A percentile compares a stretch with the other conserved stretches of the same genome.
Conservation (phyloP, 192 early-diverging fungal species). For the Mortierella alpina region DNA sequence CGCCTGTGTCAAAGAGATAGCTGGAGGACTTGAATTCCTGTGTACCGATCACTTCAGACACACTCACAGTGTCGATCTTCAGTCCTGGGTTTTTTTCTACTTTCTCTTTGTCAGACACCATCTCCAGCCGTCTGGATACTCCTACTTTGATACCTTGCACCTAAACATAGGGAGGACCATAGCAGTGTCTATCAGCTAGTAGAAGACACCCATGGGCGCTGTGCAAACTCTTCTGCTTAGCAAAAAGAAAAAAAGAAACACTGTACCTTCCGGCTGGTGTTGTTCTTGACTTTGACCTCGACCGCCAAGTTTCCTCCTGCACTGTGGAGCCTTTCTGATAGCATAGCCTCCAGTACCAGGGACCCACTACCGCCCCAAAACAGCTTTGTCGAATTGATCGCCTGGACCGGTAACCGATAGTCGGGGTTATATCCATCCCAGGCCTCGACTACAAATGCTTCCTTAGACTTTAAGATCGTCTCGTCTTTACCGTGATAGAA, state of each 20-base stretch:
- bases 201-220: no score
- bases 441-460: conserved; percentile 70
- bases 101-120: conserved; percentile 60
- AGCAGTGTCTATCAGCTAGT: no score
- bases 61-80: conserved; percentile 58
- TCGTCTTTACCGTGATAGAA: conserved; percentile 65
- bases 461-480: conserved; percentile 65
- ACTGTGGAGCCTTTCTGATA: conserved; percentile 47
- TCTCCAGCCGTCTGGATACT: conserved; percentile 56
- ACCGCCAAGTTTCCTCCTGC: conserved; percentile 58
- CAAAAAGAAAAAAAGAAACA: neutral
- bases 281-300: conserved; percentile 59
- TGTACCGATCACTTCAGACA: conserved; percentile 51
- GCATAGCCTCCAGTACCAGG: conserved; percentile 45
- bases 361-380: conserved; percentile 57
- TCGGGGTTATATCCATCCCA: conserved; percentile 57
- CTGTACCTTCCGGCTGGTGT: conserved; percentile 60
- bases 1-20: conserved; percentile 68
- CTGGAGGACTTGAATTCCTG: conserved; percentile 67
- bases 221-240: no score
- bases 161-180: conserved; percentile 33
- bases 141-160: conserved; percentile 66
- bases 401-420: conserved; percentile 46
- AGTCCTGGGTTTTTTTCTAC: conserved; percentile 53
- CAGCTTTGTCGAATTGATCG: conserved; percentile 52